phyloP scores from a whole-genome alignment of 2,329 filamentous ascomycete genomes.

The Paradendryphiella salina region DNA sequence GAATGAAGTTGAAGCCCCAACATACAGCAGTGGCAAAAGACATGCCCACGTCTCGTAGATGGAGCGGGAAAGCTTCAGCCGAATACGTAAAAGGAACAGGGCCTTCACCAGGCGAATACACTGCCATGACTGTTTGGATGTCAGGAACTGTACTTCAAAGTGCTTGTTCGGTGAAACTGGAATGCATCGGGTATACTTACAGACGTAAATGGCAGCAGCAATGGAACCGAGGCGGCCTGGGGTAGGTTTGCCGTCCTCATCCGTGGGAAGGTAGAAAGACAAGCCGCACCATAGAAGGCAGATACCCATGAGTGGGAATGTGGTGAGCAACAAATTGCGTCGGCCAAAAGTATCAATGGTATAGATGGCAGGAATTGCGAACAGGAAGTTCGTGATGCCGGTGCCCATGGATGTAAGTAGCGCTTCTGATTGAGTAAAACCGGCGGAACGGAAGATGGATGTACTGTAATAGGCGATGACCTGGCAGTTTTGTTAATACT shows the following conservation, averaged over 20 bases:
- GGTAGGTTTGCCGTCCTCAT: constrained; percentile 15
- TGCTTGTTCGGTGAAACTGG: not conserved
- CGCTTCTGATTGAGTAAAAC: constrained; percentile 43
- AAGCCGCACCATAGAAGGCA: constrained; percentile 39
- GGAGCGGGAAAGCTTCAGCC: constrained; percentile 52
- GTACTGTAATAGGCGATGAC: constrained; percentile 37
- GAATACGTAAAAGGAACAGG: constrained; percentile 45
- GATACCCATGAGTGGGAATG: constrained; percentile 54
- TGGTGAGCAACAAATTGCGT: constrained; percentile 50
- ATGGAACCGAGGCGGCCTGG: constrained; percentile 40
- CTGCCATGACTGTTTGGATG: constrained; percentile 48
- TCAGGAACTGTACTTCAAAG: not conserved
- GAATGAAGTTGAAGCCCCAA: constrained; percentile 61
- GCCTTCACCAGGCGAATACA: constrained; percentile 41
- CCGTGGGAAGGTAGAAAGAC: constrained; percentile 32
- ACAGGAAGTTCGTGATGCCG: constrained; percentile 52
- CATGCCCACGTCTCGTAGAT: constrained; percentile 50
- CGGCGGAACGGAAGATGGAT: constrained; percentile 40
- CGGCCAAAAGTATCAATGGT: constrained; percentile 53
- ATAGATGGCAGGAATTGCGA: constrained; percentile 51
- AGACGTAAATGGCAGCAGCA: constrained; percentile 27
- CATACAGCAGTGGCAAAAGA: constrained; percentile 56
- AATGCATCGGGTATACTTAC: not conserved
- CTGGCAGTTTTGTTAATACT: not conserved
- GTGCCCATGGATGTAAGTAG: constrained; percentile 50